These are phyloP conservation scores for Wickerhamomyces rabaulensis DNA, from an alignment of 805 yeast genomes.

Conservation along the genomic window DNA sequence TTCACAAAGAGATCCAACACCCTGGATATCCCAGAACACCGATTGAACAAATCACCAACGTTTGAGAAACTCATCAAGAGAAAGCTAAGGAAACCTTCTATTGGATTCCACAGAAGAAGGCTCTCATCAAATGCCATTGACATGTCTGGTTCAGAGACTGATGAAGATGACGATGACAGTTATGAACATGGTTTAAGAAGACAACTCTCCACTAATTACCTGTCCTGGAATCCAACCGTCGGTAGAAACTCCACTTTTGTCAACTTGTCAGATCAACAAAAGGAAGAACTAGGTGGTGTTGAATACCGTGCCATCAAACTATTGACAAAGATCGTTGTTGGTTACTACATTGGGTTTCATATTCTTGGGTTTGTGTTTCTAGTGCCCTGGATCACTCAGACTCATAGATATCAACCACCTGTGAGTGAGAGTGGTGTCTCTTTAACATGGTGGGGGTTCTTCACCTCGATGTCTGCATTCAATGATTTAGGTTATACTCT, in stretches of 20 bases:
- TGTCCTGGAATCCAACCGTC: slow-evolving; percentile 87
- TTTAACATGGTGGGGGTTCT: slow-evolving; percentile 92
- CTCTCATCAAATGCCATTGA: slow-evolving; percentile 21
- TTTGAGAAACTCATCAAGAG: slow-evolving; percentile 38
- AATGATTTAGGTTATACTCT: slow-evolving; percentile 82
- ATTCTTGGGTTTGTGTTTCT: slow-evolving; percentile 46
- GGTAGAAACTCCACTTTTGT: slow-evolving; percentile 93
- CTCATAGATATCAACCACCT: slow-evolving; percentile 34
- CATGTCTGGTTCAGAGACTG: slow-evolving; percentile 13
- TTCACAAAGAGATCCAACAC: slow-evolving; percentile 43
- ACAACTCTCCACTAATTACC: slow-evolving; percentile 53
- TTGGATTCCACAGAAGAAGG: slow-evolving; percentile 22
- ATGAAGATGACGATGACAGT: slow-evolving; percentile 27
- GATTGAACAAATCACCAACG: slow-evolving; percentile 38
- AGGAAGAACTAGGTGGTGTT: slow-evolving; percentile 94
- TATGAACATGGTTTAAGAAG: slow-evolving; percentile 28
- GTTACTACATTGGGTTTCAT: slow-evolving; percentile 76
- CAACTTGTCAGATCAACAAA: slow-evolving; percentile 73
- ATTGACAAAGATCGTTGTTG: slow-evolving; percentile 55
- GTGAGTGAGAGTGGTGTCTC: slow-evolving; percentile 55
- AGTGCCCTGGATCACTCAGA: slow-evolving; percentile 55
- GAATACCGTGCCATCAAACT: slow-evolving; percentile 88
- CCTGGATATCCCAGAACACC: slow-evolving; percentile 31
- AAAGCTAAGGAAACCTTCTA: slow-evolving; percentile 26
- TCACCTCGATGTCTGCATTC: slow-evolving; percentile 73